Conservation (phyloP, 805 yeast species). For the Soucietia sequanensis region DNA sequence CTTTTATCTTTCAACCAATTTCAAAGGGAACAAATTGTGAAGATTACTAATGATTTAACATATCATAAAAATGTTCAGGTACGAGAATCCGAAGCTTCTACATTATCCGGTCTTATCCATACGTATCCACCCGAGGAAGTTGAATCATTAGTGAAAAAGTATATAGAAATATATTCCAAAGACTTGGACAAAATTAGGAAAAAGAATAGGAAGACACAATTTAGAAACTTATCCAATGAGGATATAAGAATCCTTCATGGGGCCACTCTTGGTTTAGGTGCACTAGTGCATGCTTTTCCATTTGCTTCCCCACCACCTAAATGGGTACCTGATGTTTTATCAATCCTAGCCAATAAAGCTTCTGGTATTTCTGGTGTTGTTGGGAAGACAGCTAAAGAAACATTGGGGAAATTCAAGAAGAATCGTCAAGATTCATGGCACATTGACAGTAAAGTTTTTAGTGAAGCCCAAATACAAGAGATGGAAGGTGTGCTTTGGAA, state of each 20-base stretch:
- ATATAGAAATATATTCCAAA: conserved; percentile 28
- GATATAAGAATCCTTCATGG: conserved; percentile 65
- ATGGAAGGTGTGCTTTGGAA: conserved; percentile 93
- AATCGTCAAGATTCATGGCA: conserved; percentile 97
- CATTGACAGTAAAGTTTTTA: conserved; percentile 73
- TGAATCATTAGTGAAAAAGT: conserved; percentile 39
- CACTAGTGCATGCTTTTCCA: conserved; percentile 85
- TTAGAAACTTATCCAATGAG: conserved; percentile 35
- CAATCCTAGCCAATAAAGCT: conserved; percentile 67
- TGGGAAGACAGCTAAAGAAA: conserved; percentile 81
- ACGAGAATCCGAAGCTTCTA: conserved; percentile 66
- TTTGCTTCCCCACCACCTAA: conserved; percentile 86
- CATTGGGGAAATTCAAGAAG: conserved; percentile 81
- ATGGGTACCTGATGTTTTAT: conserved; percentile 80
- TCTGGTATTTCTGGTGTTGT: conserved; percentile 72
- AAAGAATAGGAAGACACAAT: conserved; percentile 37
- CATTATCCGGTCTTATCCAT: conserved; percentile 80
- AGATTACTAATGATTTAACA: conserved; percentile 51
- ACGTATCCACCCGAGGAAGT: conserved; percentile 49
- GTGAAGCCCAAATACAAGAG: conserved; percentile 78
- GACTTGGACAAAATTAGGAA: conserved; percentile 42
- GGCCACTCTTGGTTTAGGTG: conserved; percentile 84
- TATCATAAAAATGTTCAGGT: conserved; percentile 70
- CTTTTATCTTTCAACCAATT: conserved; percentile 49
- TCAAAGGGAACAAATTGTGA: conserved; percentile 51